Evolutionary conservation across 306 rosid genomes (phyloP).

Genomic region (Casuarina equisetifolia): DNA sequence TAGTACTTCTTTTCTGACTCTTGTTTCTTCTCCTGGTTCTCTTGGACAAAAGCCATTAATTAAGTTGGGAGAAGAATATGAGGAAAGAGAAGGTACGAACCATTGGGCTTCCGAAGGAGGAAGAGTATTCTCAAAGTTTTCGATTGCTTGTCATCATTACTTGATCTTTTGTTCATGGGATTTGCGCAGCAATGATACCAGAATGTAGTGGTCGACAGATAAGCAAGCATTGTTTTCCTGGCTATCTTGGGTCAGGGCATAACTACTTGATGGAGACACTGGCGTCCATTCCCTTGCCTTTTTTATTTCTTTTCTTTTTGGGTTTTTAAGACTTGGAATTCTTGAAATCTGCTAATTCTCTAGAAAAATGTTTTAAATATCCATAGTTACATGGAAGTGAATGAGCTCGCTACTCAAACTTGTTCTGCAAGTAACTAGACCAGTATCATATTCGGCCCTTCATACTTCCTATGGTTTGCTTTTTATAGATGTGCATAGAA

Average conservation of each 20-base stretch:
- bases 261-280: background rate
- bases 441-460: no score
- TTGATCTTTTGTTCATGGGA: background rate
- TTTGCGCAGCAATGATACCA: conserved; percentile 22
- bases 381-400: no score
- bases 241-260: background rate
- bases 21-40: no score
- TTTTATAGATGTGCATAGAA: no score
- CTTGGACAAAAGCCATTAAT: background rate
- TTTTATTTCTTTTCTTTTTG: background rate
- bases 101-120: conserved; percentile 6
- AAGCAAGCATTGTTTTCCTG: conserved; percentile 3
- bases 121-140: conserved; percentile 4
- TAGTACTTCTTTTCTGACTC: no score
- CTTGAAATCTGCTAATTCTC: no score
- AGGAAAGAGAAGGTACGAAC: background rate
- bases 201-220: conserved; percentile 1
- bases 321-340: no score
- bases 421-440: no score
- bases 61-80: background rate
- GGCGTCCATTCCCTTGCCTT: background rate
- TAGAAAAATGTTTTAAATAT: no score
- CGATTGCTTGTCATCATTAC: conserved; percentile 12
- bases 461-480: no score
- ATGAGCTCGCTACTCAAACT: no score